phyloP scores from a whole-genome alignment of 1,139 yeast genomes.

The Yamadazyma oceani region DNA sequence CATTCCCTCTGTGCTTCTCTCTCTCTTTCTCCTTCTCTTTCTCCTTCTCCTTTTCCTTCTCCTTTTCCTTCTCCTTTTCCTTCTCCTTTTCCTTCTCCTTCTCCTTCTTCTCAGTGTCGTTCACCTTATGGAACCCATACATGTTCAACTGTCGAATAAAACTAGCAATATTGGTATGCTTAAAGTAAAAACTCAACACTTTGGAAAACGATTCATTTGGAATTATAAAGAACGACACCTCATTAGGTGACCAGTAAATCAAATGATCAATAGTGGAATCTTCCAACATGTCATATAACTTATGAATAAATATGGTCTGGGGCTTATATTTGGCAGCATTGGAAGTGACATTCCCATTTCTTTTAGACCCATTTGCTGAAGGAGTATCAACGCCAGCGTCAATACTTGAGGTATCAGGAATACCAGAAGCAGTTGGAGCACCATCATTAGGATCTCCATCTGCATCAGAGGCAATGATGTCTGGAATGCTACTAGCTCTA shows the following conservation, averaged over 20 bases:
- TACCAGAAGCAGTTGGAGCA: no score
- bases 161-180: slow-evolving; percentile 78
- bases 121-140: slow-evolving; percentile 79
- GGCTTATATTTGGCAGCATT: slow-evolving; percentile 23
- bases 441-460: no score
- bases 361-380: no score
- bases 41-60: neutral
- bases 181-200: slow-evolving; percentile 64
- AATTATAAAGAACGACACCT: slow-evolving; percentile 40
- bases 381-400: no score
- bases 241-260: slow-evolving; percentile 43
- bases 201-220: slow-evolving; percentile 63
- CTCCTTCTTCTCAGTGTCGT: slow-evolving; percentile 22
- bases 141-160: slow-evolving; percentile 76
- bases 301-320: slow-evolving; percentile 63
- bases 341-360: no score
- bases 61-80: slow-evolving; percentile 2
- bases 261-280: slow-evolving; percentile 49
- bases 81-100: slow-evolving; percentile 1
- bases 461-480: no score
- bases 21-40: slow-evolving; percentile 2
- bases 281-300: slow-evolving; percentile 62
- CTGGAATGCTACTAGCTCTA: no score
- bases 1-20: no score
- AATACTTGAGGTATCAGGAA: no score